These are phyloP conservation scores for Massarina eburnea DNA, from an alignment of 2,329 filamentous ascomycete genomes.

Conservation along the genomic window DNA sequence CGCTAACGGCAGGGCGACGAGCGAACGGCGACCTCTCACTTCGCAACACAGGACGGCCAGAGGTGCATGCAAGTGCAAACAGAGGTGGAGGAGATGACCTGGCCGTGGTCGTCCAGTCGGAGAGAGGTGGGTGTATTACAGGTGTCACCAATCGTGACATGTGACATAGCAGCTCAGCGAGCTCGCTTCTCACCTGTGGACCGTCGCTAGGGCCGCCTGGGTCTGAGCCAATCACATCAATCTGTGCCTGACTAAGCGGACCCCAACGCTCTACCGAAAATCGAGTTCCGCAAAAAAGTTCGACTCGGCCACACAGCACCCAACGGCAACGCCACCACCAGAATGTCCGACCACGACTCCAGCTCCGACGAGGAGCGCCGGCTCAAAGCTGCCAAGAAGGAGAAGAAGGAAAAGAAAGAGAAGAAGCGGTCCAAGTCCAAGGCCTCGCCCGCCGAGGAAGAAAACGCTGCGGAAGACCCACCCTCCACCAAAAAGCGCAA, in stretches of 20 bases:
- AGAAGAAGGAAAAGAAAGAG: constrained; percentile 27
- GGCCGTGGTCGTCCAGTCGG: no score
- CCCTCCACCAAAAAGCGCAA: constrained; percentile 49
- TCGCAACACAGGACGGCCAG: background rate
- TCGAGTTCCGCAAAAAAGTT: background rate
- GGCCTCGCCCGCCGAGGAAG: constrained; percentile 15
- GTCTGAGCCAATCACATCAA: background rate
- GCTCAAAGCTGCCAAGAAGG: constrained; percentile 16
- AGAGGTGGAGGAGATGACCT: background rate
- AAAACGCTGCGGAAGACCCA: constrained; percentile 1
- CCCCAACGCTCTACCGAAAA: background rate
- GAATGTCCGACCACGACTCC: background rate
- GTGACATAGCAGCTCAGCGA: no score
- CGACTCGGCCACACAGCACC: background rate
- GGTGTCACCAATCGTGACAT: no score
- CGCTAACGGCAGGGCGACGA: background rate
- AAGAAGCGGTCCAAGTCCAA: constrained; percentile 27
- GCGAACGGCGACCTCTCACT: background rate
- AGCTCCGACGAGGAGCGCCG: background rate
- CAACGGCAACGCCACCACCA: background rate
- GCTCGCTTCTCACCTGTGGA: no score
- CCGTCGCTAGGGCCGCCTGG: no score
- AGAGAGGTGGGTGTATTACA: no score
- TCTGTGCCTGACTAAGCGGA: background rate
- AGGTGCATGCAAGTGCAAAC: background rate